Conservation (phyloP, 495 filamentous ascomycete species). For the Durotheca rogersii region DNA sequence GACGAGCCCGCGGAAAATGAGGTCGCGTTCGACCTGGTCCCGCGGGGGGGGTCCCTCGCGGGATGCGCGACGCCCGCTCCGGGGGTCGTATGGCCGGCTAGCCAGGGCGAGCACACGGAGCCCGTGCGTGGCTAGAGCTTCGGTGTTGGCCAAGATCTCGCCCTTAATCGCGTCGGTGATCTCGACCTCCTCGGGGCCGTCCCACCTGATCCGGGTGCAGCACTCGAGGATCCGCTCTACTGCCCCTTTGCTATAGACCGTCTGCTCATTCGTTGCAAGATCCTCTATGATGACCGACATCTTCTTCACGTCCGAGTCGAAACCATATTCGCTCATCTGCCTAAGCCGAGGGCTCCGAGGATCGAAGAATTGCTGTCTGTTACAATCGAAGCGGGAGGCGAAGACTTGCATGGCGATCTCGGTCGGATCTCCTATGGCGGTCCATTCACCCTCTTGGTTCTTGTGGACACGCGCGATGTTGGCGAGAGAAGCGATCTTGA, state of each 20-base stretch:
- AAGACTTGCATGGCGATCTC: conserved; percentile 73
- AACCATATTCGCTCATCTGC: conserved; percentile 62
- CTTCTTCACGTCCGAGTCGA: conserved; percentile 68
- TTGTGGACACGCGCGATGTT: conserved; percentile 65
- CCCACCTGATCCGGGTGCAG: conserved; percentile 48
- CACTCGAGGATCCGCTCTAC: conserved; percentile 60
- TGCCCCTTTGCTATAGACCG: conserved; percentile 65
- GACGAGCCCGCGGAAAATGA: conserved; percentile 59
- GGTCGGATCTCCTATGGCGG: conserved; percentile 65
- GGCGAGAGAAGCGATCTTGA: conserved; percentile 64
- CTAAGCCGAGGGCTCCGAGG: conserved; percentile 55
- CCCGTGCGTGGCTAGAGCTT: conserved; percentile 61
- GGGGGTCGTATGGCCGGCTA: conserved; percentile 43
- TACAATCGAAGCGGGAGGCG: conserved; percentile 62
- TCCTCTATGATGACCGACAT: conserved; percentile 65
- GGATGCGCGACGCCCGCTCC: conserved; percentile 41
- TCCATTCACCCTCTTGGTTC: conserved; percentile 54
- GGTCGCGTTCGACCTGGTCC: conserved; percentile 53
- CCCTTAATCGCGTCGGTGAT: conserved; percentile 47
- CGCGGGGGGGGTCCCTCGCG: conserved; percentile 57
- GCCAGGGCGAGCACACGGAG: conserved; percentile 66
- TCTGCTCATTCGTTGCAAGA: conserved; percentile 37
- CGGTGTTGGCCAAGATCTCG: conserved; percentile 64
- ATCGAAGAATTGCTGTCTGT: conserved; percentile 51
- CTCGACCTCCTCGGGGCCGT: conserved; percentile 29